phyloP scores from a whole-genome alignment of 192 early-diverging fungal genomes.

The Backusella morwellensis region DNA sequence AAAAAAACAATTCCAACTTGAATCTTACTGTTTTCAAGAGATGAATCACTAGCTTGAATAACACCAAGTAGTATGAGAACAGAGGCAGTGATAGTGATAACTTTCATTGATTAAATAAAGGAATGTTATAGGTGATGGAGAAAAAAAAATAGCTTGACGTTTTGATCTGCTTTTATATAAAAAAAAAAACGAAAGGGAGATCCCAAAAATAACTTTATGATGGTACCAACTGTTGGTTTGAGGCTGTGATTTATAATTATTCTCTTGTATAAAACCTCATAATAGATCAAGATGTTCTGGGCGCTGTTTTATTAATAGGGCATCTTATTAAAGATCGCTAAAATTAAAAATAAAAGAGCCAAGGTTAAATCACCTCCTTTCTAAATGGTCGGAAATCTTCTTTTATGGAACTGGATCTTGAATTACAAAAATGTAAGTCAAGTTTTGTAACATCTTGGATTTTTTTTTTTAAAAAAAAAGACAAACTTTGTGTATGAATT shows the following conservation, averaged over 20 bases:
- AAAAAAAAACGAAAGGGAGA: background rate
- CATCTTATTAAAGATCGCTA: background rate
- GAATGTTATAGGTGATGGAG: background rate
- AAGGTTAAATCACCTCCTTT: slow-evolving; percentile 3
- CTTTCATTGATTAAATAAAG: slow-evolving; percentile 4
- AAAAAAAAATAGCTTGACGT: background rate
- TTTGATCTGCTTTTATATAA: background rate
- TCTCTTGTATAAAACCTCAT: background rate
- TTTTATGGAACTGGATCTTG: background rate
- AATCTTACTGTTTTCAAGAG: background rate
- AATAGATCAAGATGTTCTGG: background rate
- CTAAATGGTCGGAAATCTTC: background rate
- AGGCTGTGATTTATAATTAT: background rate
- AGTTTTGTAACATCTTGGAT: background rate
- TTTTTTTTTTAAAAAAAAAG: background rate
- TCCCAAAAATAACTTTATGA: background rate
- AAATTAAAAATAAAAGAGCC: background rate
- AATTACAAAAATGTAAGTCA: background rate
- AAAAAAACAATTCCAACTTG: no score
- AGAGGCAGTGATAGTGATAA: background rate
- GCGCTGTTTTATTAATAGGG: background rate
- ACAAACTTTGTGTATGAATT: background rate
- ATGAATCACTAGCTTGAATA: background rate
- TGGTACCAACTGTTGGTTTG: background rate
- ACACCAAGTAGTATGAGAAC: background rate